Evolutionary conservation across 805 yeast species (phyloP).

Genomic region (Naumovozyma castellii): DNA sequence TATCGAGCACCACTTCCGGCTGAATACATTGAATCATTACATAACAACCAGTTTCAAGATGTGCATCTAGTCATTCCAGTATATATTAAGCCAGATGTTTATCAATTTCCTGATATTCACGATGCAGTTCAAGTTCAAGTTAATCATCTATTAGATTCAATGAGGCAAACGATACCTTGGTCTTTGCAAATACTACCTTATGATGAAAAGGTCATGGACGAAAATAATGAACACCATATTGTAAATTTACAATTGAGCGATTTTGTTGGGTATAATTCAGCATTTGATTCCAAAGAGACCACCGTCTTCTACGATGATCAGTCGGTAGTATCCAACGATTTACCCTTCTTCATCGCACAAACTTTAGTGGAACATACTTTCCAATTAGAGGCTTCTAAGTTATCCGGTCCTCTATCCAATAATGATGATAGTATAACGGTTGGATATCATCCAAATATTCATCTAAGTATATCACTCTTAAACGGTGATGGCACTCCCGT

Average conservation of each 20-base stretch:
- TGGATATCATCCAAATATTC: constrained; percentile 49
- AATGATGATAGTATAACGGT: constrained; percentile 22
- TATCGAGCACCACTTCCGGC: constrained; percentile 35
- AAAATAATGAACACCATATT: constrained; percentile 23
- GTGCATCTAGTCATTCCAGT: constrained; percentile 37
- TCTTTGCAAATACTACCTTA: constrained; percentile 23
- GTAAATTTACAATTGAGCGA: constrained; percentile 34
- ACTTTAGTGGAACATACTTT: constrained; percentile 39
- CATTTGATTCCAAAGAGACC: constrained; percentile 34
- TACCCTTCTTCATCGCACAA: constrained; percentile 55
- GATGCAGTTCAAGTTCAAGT: constrained; percentile 44
- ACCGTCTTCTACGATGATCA: constrained; percentile 26
- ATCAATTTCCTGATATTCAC: constrained; percentile 58
- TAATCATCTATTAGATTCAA: constrained; percentile 29
- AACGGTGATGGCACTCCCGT: constrained; percentile 60
- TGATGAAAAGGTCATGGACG: constrained; percentile 12
- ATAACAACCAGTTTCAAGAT: constrained; percentile 35
- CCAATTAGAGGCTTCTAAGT: constrained; percentile 28
- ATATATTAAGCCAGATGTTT: constrained; percentile 34
- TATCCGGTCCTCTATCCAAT: no score
- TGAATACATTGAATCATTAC: constrained; percentile 29
- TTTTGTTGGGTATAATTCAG: constrained; percentile 37
- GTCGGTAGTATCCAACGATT: constrained; percentile 44
- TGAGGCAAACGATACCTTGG: constrained; percentile 28
- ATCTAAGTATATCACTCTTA: constrained; percentile 65